Evolutionary conservation across 2,329 filamentous ascomycete species (phyloP), one percentile per base, ranked within the genome.

Genomic region (Hirsutella thompsonii): DNA sequence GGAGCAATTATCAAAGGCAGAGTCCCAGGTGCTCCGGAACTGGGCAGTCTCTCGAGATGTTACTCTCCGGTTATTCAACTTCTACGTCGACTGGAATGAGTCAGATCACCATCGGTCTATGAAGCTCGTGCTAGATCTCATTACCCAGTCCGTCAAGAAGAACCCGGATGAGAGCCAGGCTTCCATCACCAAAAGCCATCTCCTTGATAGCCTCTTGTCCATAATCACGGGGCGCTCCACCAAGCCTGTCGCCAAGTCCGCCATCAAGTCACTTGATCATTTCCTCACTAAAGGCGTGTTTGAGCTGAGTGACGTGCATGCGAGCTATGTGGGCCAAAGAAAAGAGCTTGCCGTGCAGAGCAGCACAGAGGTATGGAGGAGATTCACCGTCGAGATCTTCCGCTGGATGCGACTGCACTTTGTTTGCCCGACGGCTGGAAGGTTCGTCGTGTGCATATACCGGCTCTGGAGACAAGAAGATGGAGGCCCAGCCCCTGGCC

Each of bases 21-120:
- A 52, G 13, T 64, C 67, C 9, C 45, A 57, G 20, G 42, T 48
- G 4, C 52, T 79, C 26, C 60, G 54, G 37, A 47, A 51, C 9
- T 75, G 74, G 64, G 70, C 71, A 2, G 78, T 75, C 45, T 68
- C 67, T 10, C 56, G 64, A 45, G 52, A 60, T 23, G 68, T 71
- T 3, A 67, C 63, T 18, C 48, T 68, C 39, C 60, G 61, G 40
- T 58, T 81, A 20, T 79, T 80, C 57, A 62, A 71, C 41, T 80
- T 78, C 51, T 82, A 76, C 52, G 62, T 81, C 39, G 76, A 80
- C 50, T 81, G 76, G 75, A 79, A 78, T 49, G 77, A 81, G 50
- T 74, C 73, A 42, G 76, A 81, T 51, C 72, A 76, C 44, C 73
- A 79, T 49, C 66, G 77, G 10, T 76, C 76, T 29, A 74, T 81